Evolutionary conservation across 805 yeast species (phyloP).

Genomic region (Blastobotrys parvus): DNA sequence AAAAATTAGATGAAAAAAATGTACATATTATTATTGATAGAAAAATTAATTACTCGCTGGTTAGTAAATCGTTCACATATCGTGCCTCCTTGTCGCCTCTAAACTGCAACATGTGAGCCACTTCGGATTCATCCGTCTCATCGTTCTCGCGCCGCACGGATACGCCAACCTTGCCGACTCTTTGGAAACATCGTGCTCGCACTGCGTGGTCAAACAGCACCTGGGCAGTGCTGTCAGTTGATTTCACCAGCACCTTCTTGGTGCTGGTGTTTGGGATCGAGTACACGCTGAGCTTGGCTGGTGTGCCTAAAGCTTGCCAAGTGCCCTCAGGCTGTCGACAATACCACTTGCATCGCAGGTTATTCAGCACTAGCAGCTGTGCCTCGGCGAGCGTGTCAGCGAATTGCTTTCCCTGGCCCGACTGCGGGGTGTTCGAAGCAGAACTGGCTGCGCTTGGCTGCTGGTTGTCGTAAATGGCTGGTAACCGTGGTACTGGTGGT

Average conservation of each 20-base stretch:
- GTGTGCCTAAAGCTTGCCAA: conserved; percentile 11
- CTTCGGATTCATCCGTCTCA: conserved; percentile 5
- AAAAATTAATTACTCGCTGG: neutral
- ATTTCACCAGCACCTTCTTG: neutral
- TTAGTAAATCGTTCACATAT: conserved; percentile 15
- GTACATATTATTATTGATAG: no score
- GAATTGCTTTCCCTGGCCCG: neutral
- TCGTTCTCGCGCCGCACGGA: conserved; percentile 7
- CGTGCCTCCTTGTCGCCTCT: conserved; percentile 22
- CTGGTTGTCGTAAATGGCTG: no score
- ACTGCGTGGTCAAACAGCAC: neutral
- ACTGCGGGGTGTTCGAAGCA: neutral
- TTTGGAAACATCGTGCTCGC: conserved; percentile 2
- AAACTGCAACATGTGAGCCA: conserved; percentile 23
- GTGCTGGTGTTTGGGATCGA: neutral
- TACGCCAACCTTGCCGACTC: conserved; percentile 15
- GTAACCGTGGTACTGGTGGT: no score
- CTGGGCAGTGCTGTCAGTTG: neutral
- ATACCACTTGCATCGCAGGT: conserved; percentile 16
- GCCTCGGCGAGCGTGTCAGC: conserved; percentile 1
- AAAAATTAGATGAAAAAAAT: no score
- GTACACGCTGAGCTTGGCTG: conserved; percentile 3
- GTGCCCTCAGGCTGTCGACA: conserved; percentile 9
- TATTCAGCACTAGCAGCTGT: conserved; percentile 15
- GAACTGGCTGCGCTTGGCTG: neutral